A percentile compares a stretch with the other conserved stretches of the same genome.
phyloP scores from a whole-genome alignment of 768 basidiomycete genomes.

The Tricholoma sp. region DNA sequence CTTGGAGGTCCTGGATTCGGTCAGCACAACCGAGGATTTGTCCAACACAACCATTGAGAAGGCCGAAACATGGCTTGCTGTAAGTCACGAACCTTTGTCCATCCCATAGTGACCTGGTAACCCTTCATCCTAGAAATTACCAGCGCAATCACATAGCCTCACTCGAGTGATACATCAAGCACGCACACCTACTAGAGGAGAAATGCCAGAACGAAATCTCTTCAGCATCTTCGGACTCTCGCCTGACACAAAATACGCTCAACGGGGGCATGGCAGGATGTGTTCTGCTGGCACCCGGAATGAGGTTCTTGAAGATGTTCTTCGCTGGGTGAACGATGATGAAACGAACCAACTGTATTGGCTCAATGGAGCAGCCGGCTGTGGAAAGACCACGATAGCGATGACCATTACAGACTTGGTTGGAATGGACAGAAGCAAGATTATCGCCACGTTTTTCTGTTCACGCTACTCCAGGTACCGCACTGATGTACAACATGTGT shows the following conservation, averaged over 20 bases:
- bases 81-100: background rate
- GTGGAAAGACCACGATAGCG: conserved; percentile 18
- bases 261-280: conserved; percentile 8
- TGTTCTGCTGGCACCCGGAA: conserved; percentile 13
- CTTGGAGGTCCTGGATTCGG: conserved; percentile 11
- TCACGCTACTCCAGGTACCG: conserved; percentile 10
- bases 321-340: conserved; percentile 10
- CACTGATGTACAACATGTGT: conserved; percentile 10
- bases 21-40: conserved; percentile 8
- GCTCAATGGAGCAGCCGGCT: conserved; percentile 19
- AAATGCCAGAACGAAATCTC: conserved; percentile 2
- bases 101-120: background rate
- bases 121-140: background rate
- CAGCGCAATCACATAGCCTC: conserved; percentile 1
- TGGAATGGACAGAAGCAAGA: conserved; percentile 9
- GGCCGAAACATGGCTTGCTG: conserved; percentile 8
- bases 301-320: conserved; percentile 9
- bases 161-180: background rate
- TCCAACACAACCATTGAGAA: conserved; percentile 3
- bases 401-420: conserved; percentile 13
- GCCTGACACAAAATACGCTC: conserved; percentile 10
- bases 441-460: conserved; percentile 20
- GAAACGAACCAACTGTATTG: conserved; percentile 12
- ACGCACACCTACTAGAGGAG: background rate
- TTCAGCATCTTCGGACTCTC: conserved; percentile 10